Percentiles rank a stretch among this genome's conserved stretches.
Evolutionary conservation across 2,329 filamentous ascomycete genomes (phyloP).

Genomic region (Stagonosporopsis rhizophila): DNA sequence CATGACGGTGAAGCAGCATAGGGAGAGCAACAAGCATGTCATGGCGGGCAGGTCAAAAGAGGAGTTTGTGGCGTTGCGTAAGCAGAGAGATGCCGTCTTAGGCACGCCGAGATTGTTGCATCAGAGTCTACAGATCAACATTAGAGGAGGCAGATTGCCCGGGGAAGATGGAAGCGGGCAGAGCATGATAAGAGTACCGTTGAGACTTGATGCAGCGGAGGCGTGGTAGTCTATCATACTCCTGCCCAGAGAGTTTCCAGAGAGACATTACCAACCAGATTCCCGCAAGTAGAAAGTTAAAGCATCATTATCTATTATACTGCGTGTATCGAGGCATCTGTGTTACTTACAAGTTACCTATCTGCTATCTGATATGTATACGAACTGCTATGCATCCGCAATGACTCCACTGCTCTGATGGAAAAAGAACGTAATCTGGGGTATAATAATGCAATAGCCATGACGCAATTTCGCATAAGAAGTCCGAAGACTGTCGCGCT

Average conservation of each 20-base stretch:
- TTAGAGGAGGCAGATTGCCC: constrained; percentile 49
- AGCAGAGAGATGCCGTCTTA: constrained; percentile 41
- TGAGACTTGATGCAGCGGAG: neutral
- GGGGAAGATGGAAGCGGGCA: neutral
- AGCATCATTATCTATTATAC: neutral
- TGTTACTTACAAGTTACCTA: neutral
- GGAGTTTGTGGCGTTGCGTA: constrained; percentile 44
- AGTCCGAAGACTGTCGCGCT: neutral
- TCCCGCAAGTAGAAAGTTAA: neutral
- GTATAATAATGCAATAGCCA: neutral
- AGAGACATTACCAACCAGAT: neutral
- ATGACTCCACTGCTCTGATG: neutral
- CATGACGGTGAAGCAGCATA: constrained; percentile 48
- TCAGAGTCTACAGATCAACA: constrained; percentile 51
- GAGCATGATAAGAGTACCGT: constrained; percentile 4
- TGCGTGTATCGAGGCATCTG: neutral
- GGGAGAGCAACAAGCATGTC: constrained; percentile 46
- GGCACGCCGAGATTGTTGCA: constrained; percentile 46
- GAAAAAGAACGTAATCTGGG: neutral
- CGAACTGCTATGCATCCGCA: neutral
- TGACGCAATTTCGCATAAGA: neutral
- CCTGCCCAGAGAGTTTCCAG: neutral
- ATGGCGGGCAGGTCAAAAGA: constrained; percentile 32
- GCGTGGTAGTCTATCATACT: neutral
- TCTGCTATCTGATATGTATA: neutral